Evolutionary conservation across 176 grass and related monocot species (phyloP).

Genomic region (Rhipidocladum racemiflorum): DNA sequence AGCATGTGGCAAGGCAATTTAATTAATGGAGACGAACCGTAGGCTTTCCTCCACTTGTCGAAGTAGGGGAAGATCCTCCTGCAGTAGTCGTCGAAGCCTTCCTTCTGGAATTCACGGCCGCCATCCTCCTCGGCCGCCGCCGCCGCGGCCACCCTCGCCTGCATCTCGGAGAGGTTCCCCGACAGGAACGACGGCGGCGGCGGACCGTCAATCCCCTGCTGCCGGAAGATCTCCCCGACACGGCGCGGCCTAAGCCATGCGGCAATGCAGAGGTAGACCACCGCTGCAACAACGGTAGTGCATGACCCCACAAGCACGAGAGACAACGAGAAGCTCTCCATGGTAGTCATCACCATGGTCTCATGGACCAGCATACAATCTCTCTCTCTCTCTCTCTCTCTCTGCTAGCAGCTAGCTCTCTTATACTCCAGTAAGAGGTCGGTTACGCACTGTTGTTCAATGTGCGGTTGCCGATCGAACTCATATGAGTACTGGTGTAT

Average conservation of each 20-base stretch:
- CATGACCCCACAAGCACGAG: conserved; percentile 23
- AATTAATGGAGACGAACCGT: conserved; percentile 44
- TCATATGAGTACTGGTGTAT: too few species aligned
- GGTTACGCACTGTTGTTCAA: too few species aligned
- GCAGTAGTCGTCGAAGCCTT: conserved; percentile 65
- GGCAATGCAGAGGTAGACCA: conserved; percentile 23
- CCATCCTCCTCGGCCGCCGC: neutral
- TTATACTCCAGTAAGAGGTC: too few species aligned
- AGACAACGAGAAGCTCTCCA: conserved; percentile 33
- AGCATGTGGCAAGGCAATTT: neutral
- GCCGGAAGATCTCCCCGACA: conserved; percentile 45
- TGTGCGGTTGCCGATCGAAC: too few species aligned
- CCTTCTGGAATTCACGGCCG: conserved; percentile 28
- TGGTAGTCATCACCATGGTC: neutral
- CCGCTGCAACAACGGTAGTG: neutral
- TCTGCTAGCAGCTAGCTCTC: neutral
- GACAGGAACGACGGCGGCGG: conserved; percentile 57
- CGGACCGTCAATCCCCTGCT: conserved; percentile 70
- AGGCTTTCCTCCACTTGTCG: conserved; percentile 81
- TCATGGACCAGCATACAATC: neutral
- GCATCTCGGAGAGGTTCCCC: conserved; percentile 79
- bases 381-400: neutral
- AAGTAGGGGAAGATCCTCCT: conserved; percentile 89
- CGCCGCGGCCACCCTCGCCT: conserved; percentile 36
- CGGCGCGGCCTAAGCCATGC: conserved; percentile 50